Evolutionary conservation across 305 asterid genomes (phyloP).

Genomic region (Fraxinus greggii): DNA sequence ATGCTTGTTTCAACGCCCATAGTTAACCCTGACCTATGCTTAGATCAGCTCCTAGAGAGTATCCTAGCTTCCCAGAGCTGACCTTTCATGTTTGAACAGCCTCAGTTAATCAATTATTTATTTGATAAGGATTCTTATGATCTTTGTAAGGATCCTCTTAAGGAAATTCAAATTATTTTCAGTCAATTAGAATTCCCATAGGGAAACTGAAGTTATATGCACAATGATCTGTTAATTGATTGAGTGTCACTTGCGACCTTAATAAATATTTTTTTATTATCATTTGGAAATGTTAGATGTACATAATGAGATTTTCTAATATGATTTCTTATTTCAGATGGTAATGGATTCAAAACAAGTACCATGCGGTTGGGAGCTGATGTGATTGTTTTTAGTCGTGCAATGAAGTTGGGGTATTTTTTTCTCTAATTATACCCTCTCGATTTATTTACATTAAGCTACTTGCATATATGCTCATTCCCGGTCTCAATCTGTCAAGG

Average conservation of each 20-base stretch:
- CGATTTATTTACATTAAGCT: constrained; percentile 18
- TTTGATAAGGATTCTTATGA: background rate
- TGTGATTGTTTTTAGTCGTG: constrained; percentile 81
- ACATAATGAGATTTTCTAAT: constrained; percentile 17
- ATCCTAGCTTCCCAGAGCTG: constrained; percentile 5
- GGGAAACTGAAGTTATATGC: constrained; percentile 3
- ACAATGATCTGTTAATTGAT: background rate
- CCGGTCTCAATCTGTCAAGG: constrained; percentile 10
- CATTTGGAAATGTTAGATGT: background rate
- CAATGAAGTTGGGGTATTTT: constrained; percentile 62
- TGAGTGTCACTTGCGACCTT: constrained; percentile 13
- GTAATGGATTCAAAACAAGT: constrained; percentile 98
- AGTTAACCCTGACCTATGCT: background rate
- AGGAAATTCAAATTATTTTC: constrained; percentile 12
- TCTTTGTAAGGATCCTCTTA: constrained; percentile 11
- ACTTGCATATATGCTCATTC: background rate
- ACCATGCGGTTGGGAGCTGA: constrained; percentile 99
- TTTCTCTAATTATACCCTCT: constrained; percentile 15
- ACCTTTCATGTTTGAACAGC: constrained; percentile 17
- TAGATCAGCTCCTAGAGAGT: background rate
- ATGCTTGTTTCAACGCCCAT: background rate
- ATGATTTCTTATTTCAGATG: constrained; percentile 56
- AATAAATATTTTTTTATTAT: constrained; percentile 12
- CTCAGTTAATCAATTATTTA: background rate
- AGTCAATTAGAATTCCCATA: constrained; percentile 5